Evolutionary conservation across 192 early-diverging fungal species (phyloP), one percentile per base, ranked within the genome.

Genomic region (Diversispora epigaea): DNA sequence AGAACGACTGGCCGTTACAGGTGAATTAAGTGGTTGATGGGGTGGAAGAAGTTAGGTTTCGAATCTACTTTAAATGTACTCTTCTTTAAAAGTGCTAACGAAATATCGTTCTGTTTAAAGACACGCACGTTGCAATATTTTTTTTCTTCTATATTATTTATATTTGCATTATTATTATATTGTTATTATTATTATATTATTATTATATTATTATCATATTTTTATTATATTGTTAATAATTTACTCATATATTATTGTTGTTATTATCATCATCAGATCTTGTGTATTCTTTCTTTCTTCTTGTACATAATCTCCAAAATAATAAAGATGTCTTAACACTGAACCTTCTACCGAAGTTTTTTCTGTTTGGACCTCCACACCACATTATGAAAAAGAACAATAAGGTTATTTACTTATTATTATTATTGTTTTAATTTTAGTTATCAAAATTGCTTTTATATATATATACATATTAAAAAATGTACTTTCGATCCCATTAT

Each of bases 281-380:
- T 74, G 32, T 39, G 63, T 52, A 40, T 64, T 60, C 4, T 47
- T 44, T 17, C 63, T 60, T 15, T 61, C 21, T 50, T 74, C 72
- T 41, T 11, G 2, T 32, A 32, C 22, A 12, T 64, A 60, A 63
- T 74, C 72, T 6, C 72, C 72, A 64, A 74, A 74, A 74, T 74
- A 74, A 61, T 61, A 58, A 61, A 74, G 60, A 74, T 74, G 72
- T 43, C 72, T 61, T 39, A 74, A 52, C 9, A 74, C 72, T 4
- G 72, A 60, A 58, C 63, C 72, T 40, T 74, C 72, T n/a, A 47
- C 46, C n/a, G 72, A 32, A 32, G 25, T 2, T 32, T 32, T 2
- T 32, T 32, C 25, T 32, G 25, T 32, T 32, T 1, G 25, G 2
- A 32, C 25, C 2, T 32, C 25, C 25, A 32, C 25, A 32, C 25